Evolutionary conservation across 495 filamentous ascomycete species (phyloP), one percentile per base, ranked within the genome.

Genomic region (Neurospora cerealis): DNA sequence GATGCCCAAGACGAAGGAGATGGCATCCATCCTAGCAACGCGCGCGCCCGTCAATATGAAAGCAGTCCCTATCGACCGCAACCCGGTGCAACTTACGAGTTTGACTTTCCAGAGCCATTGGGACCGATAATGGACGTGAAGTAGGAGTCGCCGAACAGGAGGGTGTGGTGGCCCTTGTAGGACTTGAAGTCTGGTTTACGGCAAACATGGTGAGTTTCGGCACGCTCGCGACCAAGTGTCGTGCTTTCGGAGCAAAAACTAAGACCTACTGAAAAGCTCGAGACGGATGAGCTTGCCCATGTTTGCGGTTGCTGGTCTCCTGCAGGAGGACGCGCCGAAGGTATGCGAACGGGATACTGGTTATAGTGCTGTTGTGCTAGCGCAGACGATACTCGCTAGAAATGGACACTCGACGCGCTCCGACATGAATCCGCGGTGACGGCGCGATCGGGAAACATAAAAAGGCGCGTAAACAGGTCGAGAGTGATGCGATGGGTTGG

Each of bases 81-180:
- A 69, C 24, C 32, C n/a, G 38, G 72, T 46, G 71, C 37, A 71
- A 87, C 91, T 80, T 83, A 97, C 94, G 95, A 98, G 81, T 99
- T 99, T n/a, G 96, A 98, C 83, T 99, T 99, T 39, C 96, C 96
- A 69, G 96, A 98, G 83, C 96, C 96, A 93, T 99, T 99, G 77
- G 96, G 96, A 21, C 96, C 96, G 79, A 99, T 97, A 79, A 99
- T 97, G 37, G 96, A 99, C 60, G 96, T 99, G 81, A 99, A 99
- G 80, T 98, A 98, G 5, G 93, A 95, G 85, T 99, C 95, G 79
- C 96, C 96, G 76, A 99, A 95, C n/a, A 96, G 87, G 34, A 99
- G 89, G 44, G 87, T 88, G 83, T 99, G 96, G 76, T 97, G 91
- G 62, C 92, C 95, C 83, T 97, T 97, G 87, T 99, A 99, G 79